These are phyloP conservation scores for Chaetothyriales sp. DNA, from an alignment of 2,329 filamentous ascomycete genomes.

Conservation along the genomic window DNA sequence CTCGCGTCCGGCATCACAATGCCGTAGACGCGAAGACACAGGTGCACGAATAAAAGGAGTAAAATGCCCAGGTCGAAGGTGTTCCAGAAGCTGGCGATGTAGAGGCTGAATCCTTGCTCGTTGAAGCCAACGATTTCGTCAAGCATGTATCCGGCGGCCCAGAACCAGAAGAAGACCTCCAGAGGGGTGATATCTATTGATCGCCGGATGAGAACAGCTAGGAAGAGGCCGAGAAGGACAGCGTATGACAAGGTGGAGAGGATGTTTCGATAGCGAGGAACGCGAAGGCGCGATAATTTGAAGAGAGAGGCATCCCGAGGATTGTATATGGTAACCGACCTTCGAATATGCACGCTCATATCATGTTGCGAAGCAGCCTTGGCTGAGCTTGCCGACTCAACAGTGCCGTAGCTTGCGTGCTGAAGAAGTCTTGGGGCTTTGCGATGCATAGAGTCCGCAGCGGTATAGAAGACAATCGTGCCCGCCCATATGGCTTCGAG, in stretches of 20 bases:
- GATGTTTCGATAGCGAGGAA: conserved; percentile 82
- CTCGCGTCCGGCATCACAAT: conserved; percentile 64
- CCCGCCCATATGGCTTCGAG: conserved; percentile 97
- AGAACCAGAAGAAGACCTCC: conserved; percentile 91
- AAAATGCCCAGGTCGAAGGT: conserved; percentile 86
- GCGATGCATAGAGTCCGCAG: conserved; percentile 72
- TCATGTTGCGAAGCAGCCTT: conserved; percentile 11
- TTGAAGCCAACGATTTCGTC: conserved; percentile 94
- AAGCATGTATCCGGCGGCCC: conserved; percentile 93
- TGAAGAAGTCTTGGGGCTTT: conserved; percentile 7
- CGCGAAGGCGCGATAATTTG: conserved; percentile 78
- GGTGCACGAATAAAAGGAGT: conserved; percentile 73
- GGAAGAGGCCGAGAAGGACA: conserved; percentile 69
- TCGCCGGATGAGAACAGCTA: conserved; percentile 64
- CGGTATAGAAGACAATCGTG: conserved; percentile 84
- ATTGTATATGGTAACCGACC: conserved; percentile 78
- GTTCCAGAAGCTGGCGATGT: conserved; percentile 98
- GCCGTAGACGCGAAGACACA: conserved; percentile 76
- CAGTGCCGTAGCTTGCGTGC: conserved; percentile 29
- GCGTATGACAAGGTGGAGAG: conserved; percentile 79
- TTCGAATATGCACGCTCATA: conserved; percentile 19
- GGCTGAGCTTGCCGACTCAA: conserved; percentile 10
- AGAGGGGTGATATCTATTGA: conserved; percentile 69
- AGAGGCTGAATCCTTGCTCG: conserved; percentile 89
- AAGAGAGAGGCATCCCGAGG: conserved; percentile 79